Evolutionary conservation across 1,139 yeast species (phyloP), one percentile per base, ranked within the genome.

Genomic region (Pichia sp.): DNA sequence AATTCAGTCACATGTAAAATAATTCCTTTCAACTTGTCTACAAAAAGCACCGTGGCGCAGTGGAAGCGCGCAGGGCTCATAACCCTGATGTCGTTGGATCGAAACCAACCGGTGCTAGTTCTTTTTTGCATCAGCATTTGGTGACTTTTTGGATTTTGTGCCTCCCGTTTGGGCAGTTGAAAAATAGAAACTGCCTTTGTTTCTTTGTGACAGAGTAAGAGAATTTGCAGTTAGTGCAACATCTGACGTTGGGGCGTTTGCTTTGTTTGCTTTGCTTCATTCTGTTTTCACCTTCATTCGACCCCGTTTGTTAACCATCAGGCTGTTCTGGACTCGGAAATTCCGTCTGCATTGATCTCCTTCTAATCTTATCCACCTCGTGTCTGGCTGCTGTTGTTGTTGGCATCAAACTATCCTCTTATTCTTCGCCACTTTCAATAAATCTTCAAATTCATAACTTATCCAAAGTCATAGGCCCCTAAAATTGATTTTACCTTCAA

Each of bases 11-110:
- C n/a, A n/a, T n/a, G n/a, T n/a, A n/a, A n/a, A n/a, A n/a, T n/a
- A n/a, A n/a, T n/a, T n/a, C n/a, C n/a, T n/a, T n/a, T n/a, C n/a
- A n/a, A n/a, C n/a, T n/a, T n/a, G n/a, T 10, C 25, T 6, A 36
- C 8, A 36, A 31, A 39, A 22, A 59, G 62, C 62, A 59, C 58
- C 62, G 61, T 59, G 61, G 62, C 62, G 61, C 62, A 59, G 62
- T 55, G 62, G 62, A 58, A 59, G 62, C 61, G 62, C 62, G 62
- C 61, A 57, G 62, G 68, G 70, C 70, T 66, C 70, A 88, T 89
- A 89, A 89, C 96, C 96, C 96, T 87, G 96, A 88, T 85, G 96
- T 87, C 96, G 95, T 84, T 77, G 95, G 96, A 89, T 89, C 96
- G 96, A 89, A 87, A 89, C 96, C 90, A 77, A 84, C 95, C 91